Evolutionary conservation across 768 basidiomycete genomes (phyloP), one percentile per base, ranked within the genome.

Genomic region (Gymnopilus dilepis): DNA sequence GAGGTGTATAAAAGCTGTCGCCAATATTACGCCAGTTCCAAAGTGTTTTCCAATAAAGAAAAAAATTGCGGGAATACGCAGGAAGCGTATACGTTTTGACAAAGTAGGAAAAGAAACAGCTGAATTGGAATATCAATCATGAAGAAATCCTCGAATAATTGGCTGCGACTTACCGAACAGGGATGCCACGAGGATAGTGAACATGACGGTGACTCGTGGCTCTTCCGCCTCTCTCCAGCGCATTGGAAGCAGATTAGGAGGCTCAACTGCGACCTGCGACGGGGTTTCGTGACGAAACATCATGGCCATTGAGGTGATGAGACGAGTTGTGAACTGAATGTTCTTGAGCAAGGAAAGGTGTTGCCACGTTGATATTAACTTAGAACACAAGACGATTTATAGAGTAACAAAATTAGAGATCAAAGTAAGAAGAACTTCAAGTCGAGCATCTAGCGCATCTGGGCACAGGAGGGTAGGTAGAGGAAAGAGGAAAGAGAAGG

Each of bases 21-120:
- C 86, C 5, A 94, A 72, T 37, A 94, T 94, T 15, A 92, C 91
- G 11, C 91, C 91, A 15, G 92, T 94, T 37, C 92, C 92, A 67
- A 94, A 93, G 70, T 94, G 92, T 68, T 93, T 94, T 37, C 90
- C 91, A n/a, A 92, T 78, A 73, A 94, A 94, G 72, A 94, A 94
- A 19, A 89, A 67, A 15, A 90, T 76, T 19, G 81, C 81, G 1
- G 90, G 91, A 66, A 92, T 86, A 56, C 81, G 80, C n/a, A 92
- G 66, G 59, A 78, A 79, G 5, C 79, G 77, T 11, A 82, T 67
- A 1, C 78, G 79, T 60, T 82, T 84, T 0, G 91, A 90, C 22
- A 91, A 58, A 0, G 84, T 76, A 0, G 92, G 92, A 62, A 94
- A 89, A 0, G 89, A 89, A 0, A 86, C 87, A 19, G 92, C 91